These are phyloP conservation scores for Olyra latifolia DNA, from an alignment of 176 grass and related monocot species.

Conservation along the genomic window DNA sequence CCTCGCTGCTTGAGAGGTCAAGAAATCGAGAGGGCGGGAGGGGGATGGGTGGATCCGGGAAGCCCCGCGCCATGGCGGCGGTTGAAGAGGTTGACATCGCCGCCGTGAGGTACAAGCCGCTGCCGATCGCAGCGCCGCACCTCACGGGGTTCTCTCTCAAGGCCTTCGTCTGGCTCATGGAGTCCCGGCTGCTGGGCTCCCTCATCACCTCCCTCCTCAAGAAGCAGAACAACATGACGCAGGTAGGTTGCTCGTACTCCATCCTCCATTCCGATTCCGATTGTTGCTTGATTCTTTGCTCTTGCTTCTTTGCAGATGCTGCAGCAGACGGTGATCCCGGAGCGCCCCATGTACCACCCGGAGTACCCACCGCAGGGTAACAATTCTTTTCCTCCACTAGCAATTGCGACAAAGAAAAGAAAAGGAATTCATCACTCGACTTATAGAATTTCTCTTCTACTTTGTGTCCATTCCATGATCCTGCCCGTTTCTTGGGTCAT, in stretches of 20 bases:
- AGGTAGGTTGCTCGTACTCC: conserved; percentile 26
- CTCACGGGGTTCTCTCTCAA: conserved; percentile 57
- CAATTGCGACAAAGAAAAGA: background rate
- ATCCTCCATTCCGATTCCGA: background rate
- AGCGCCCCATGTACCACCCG: conserved; percentile 83
- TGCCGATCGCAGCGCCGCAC: conserved; percentile 59
- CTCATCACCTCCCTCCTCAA: conserved; percentile 63
- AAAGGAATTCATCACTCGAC: background rate
- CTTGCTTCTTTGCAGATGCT: conserved; percentile 52
- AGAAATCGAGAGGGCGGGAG: no score
- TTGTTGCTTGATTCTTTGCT: no score
- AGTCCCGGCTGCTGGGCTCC: conserved; percentile 56
- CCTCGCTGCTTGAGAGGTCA: no score
- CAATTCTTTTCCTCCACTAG: background rate
- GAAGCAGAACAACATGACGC: conserved; percentile 64
- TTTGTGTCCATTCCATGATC: no score
- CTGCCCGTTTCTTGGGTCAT: background rate
- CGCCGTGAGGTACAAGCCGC: conserved; percentile 60
- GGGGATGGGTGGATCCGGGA: conserved; percentile 17
- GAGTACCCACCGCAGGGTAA: conserved; percentile 86
- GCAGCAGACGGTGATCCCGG: conserved; percentile 74
- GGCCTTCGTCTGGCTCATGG: conserved; percentile 79
- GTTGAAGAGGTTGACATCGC: conserved; percentile 69
- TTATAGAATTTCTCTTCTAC: background rate
- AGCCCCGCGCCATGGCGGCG: conserved; percentile 50